phyloP scores from a whole-genome alignment of 768 basidiomycete species.

The Mycena galericulata region DNA sequence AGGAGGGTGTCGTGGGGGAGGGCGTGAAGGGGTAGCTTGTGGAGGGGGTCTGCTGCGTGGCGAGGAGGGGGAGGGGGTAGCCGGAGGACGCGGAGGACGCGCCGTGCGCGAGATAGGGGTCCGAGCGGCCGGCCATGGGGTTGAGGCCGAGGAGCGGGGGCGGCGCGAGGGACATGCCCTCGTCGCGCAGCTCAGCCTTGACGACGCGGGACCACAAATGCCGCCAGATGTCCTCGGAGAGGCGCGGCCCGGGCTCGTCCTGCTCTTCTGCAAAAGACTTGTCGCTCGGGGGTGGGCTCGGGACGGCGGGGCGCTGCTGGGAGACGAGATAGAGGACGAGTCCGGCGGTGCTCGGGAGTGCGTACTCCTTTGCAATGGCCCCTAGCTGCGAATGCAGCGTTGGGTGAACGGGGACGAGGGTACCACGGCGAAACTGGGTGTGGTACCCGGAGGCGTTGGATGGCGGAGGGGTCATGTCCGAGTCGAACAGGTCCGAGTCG shows the following conservation, averaged over 20 bases:
- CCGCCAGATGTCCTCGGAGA: slow-evolving; percentile 91
- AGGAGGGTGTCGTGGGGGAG: slow-evolving; percentile 67
- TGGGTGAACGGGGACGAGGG: slow-evolving; percentile 87
- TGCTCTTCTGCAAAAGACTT: slow-evolving; percentile 44
- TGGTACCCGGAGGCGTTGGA: slow-evolving; percentile 80
- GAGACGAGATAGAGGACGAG: slow-evolving; percentile 85
- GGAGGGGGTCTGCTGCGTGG: slow-evolving; percentile 55
- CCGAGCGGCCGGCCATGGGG: slow-evolving; percentile 53
- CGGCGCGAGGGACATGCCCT: slow-evolving; percentile 51
- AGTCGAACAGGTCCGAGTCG: slow-evolving; percentile 58
- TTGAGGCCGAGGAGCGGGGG: slow-evolving; percentile 60
- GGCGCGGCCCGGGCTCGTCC: slow-evolving; percentile 77
- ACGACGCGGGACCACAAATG: slow-evolving; percentile 84
- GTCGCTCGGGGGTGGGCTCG: slow-evolving; percentile 9
- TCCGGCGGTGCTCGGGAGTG: slow-evolving; percentile 87
- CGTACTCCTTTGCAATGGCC: slow-evolving; percentile 94
- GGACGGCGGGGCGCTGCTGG: neutral
- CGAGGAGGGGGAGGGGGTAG: slow-evolving; percentile 51
- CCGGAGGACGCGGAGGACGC: slow-evolving; percentile 29
- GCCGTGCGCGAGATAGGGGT: slow-evolving; percentile 54
- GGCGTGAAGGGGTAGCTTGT: slow-evolving; percentile 55
- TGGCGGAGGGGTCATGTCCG: slow-evolving; percentile 65
- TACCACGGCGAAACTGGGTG: slow-evolving; percentile 83
- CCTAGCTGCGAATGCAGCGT: slow-evolving; percentile 85
- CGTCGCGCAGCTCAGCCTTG: slow-evolving; percentile 68